These are phyloP conservation scores for Lodderomyces parapsilosis DNA, from an alignment of 1,139 yeast species.

Conservation along the genomic window DNA sequence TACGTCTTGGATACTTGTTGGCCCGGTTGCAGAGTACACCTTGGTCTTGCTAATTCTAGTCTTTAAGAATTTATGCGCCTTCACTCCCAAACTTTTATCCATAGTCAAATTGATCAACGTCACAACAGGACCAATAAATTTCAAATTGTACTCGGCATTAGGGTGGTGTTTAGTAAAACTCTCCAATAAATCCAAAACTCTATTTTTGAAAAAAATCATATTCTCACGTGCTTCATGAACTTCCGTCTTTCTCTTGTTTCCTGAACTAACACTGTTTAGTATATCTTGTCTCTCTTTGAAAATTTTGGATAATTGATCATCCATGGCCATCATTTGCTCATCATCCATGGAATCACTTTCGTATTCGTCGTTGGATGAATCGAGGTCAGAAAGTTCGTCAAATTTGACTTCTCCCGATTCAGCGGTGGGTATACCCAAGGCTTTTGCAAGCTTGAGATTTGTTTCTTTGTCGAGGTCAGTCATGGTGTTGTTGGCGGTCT, in stretches of 20 bases:
- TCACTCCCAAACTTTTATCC: slow-evolving; percentile 68
- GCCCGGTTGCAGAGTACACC: slow-evolving; percentile 16
- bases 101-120: slow-evolving; percentile 61
- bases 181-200: slow-evolving; percentile 76
- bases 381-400: slow-evolving; percentile 32
- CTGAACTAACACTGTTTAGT: slow-evolving; percentile 47
- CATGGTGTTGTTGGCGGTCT: slow-evolving; percentile 26
- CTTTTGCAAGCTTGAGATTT: slow-evolving; percentile 71
- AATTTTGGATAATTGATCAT: slow-evolving; percentile 77
- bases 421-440: slow-evolving; percentile 65
- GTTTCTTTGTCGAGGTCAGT: slow-evolving; percentile 68
- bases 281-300: slow-evolving; percentile 79
- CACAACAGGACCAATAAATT: slow-evolving; percentile 59
- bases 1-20: slow-evolving; percentile 17
- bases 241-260: slow-evolving; percentile 68
- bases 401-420: slow-evolving; percentile 46
- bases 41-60: slow-evolving; percentile 59
- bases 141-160: slow-evolving; percentile 38
- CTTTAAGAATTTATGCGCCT: slow-evolving; percentile 72
- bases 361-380: slow-evolving; percentile 35
- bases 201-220: slow-evolving; percentile 74
- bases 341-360: slow-evolving; percentile 91
- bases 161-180: slow-evolving; percentile 52
- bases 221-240: slow-evolving; percentile 75
- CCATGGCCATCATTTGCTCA: slow-evolving; percentile 96